A percentile compares a stretch with the other conserved stretches of the same genome.
Evolutionary conservation across 192 early-diverging fungal genomes (phyloP).

Genomic region (Backusella psychrophila): DNA sequence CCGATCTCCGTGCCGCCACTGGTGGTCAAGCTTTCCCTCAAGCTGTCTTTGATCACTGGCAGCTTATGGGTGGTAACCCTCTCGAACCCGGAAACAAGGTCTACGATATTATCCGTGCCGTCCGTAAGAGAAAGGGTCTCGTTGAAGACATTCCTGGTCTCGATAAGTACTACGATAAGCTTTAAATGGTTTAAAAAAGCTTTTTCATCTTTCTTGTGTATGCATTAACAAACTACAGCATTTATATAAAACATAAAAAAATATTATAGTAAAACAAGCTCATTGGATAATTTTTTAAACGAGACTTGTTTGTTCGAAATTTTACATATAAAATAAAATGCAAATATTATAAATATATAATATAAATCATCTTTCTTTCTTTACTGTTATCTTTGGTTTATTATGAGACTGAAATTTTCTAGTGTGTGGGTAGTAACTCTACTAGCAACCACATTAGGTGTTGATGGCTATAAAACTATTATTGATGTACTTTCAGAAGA

Average conservation of each 20-base stretch:
- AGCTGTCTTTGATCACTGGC: slow-evolving; percentile 96
- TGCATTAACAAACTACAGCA: background rate
- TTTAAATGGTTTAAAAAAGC: slow-evolving; percentile 46
- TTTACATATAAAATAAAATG: slow-evolving; percentile 8
- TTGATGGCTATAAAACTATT: slow-evolving; percentile 29
- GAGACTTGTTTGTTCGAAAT: slow-evolving; percentile 4
- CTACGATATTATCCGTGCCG: slow-evolving; percentile 48
- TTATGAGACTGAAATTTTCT: background rate
- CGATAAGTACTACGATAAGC: slow-evolving; percentile 83
- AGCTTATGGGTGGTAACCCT: slow-evolving; percentile 75
- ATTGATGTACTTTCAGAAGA: slow-evolving; percentile 58
- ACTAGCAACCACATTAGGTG: background rate
- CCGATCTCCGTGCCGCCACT: slow-evolving; percentile 75
- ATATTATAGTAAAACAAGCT: background rate
- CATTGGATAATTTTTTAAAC: slow-evolving; percentile 5
- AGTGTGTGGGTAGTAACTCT: background rate
- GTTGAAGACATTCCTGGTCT: slow-evolving; percentile 68
- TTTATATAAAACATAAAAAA: slow-evolving; percentile 2
- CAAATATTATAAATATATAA: background rate
- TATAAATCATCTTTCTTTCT: background rate
- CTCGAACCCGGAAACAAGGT: slow-evolving; percentile 78
- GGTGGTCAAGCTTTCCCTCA: slow-evolving; percentile 99
- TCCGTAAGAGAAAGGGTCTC: slow-evolving; percentile 90
- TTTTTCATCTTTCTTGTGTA: background rate
- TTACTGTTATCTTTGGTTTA: background rate